Evolutionary conservation across 805 yeast genomes (phyloP), one percentile per base, ranked within the genome.

Genomic region (Hyphopichia homilentoma): DNA sequence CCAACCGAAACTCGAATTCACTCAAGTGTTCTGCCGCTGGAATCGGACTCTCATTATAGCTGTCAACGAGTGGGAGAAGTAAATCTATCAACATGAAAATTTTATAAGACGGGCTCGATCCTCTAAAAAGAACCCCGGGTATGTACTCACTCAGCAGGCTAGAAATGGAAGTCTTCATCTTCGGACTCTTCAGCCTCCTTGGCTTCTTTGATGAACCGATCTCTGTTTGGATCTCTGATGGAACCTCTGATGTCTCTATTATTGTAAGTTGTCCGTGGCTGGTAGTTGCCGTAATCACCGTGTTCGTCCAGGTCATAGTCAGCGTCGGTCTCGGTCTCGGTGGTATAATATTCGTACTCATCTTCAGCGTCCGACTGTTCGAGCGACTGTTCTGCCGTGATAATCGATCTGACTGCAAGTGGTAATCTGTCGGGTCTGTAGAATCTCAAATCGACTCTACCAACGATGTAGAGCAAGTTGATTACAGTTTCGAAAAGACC

Each of bases 401-500:
- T 47, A 27, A 61, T 57, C 15, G 40, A 36, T 29, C 63, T 39
- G 27, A 61, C 61, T 34, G 45, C 49, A 31, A 47, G 40, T 6
- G 61, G 66, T 37, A 73, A 54, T 33, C 52, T 57, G 48, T 81
- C 87, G 13, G 89, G 88, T 56, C 84, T 76, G 68, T 83, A 82
- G 60, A 82, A 83, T 51, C 89, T 68, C 49, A 82, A 64, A 52
- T 82, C 89, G 28, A 79, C 74, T 52, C 90, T 68, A 12, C 77
- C 75, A 26, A 77, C 45, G 31, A 82, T 51, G 50, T 76, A 79
- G 22, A 79, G 40, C 7, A 73, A 35, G 38, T 77, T 72, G 38
- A 77, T 73, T 16, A 78, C 43, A 0, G 68, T 61, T 59, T 82
- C 89, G 30, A 79, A 58, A 6, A 68, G 72, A 24, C 88, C 87